phyloP scores from a whole-genome alignment of 2,329 filamentous ascomycete species.

The Cercospora janseana region DNA sequence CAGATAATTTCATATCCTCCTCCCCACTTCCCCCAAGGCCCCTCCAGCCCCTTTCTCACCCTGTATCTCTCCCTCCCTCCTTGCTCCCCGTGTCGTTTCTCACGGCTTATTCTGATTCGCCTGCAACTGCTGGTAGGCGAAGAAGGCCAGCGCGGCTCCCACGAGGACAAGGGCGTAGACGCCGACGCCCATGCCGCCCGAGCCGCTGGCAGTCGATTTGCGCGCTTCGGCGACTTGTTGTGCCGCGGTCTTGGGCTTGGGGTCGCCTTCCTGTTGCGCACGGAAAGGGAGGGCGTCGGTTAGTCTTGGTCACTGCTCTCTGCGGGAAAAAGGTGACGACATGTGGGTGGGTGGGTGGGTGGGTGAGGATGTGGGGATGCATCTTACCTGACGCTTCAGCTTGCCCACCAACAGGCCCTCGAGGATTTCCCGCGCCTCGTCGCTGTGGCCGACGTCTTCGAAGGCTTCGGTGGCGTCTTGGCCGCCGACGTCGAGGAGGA shows the following conservation, averaged over 20 bases:
- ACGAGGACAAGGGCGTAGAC: constrained; percentile 78
- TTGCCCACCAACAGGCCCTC: constrained; percentile 70
- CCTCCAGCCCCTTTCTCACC: no score
- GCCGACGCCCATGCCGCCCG: constrained; percentile 65
- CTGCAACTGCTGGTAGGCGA: constrained; percentile 82
- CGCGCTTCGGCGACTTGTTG: constrained; percentile 52
- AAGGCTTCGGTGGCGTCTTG: constrained; percentile 98
- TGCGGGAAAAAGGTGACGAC: no score
- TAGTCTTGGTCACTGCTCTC: background rate
- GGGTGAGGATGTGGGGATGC: background rate
- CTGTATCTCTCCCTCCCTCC: constrained; percentile 2
- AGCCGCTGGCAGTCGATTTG: constrained; percentile 43
- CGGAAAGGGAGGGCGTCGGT: background rate
- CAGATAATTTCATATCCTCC: no score
- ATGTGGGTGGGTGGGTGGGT: background rate
- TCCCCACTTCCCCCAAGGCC: no score
- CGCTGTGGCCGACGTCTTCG: constrained; percentile 98
- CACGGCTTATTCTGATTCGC: constrained; percentile 44
- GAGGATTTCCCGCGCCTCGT: constrained; percentile 95
- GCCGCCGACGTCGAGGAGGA: constrained; percentile 90
- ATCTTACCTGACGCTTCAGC: constrained; percentile 77
- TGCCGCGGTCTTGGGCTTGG: constrained; percentile 62
- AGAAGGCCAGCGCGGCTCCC: constrained; percentile 74
- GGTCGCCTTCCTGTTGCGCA: constrained; percentile 67
- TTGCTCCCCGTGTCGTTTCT: background rate